Percentiles rank a stretch among this genome's conserved stretches.
These are phyloP conservation scores for Diaporthe sp. DNA, from an alignment of 2,329 filamentous ascomycete species.

Conservation along the genomic window DNA sequence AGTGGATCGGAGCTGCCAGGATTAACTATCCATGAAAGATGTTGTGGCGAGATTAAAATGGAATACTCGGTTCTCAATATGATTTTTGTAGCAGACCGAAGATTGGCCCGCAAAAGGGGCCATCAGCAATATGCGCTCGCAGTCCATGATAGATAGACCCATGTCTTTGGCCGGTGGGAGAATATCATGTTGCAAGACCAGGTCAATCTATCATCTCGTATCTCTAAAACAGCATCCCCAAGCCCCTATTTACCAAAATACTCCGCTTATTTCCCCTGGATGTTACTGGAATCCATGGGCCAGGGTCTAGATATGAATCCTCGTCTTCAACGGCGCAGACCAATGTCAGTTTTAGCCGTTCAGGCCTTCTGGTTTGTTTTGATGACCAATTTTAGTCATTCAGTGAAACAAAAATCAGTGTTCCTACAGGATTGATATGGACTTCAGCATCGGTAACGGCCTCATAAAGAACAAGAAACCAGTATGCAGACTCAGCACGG, in stretches of 20 bases:
- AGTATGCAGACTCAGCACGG: neutral
- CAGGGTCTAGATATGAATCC: no score
- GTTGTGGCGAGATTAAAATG: neutral
- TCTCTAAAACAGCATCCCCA: no score
- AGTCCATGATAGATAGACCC: no score
- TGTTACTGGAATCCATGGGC: no score
- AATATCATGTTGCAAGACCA: neutral
- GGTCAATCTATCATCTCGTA: neutral
- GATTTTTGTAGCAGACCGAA: neutral
- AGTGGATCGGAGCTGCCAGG: neutral
- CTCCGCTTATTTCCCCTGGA: no score
- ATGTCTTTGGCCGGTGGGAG: neutral
- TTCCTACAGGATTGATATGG: neutral
- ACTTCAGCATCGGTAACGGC: neutral
- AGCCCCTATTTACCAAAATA: no score
- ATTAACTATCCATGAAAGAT: neutral
- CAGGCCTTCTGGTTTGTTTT: neutral
- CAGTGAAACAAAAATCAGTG: neutral
- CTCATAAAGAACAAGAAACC: neutral
- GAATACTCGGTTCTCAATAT: neutral
- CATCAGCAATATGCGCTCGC: neutral
- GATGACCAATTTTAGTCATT: rapidly evolving
- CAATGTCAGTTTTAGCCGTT: neutral
- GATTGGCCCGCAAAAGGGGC: neutral
- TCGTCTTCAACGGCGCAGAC: no score